Percentiles rank a stretch among this genome's conserved stretches.
Evolutionary conservation across 78 protist genomes (phyloP).

Genomic region (Dictyostelium purpureum): DNA sequence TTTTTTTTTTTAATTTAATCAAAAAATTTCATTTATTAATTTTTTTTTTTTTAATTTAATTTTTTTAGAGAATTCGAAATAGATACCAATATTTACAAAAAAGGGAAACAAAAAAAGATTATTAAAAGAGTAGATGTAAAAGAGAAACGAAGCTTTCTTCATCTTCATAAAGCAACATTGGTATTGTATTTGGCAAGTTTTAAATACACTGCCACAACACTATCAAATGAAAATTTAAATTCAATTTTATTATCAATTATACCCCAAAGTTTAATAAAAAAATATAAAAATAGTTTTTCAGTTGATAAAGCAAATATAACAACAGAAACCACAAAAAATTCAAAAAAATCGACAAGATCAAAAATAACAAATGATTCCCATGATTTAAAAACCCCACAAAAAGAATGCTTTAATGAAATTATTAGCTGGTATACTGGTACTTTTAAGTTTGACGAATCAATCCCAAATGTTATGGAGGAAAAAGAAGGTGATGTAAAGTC

Average conservation of each 20-base stretch:
- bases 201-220: background rate
- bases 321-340: background rate
- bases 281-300: background rate
- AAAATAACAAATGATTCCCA: background rate
- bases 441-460: background rate
- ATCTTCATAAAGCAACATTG: constrained; percentile 22
- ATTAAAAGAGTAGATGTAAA: background rate
- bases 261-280: background rate
- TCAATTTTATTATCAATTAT: constrained; percentile 9
- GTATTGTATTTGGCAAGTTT: background rate
- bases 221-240: background rate
- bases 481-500: background rate
- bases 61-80: background rate
- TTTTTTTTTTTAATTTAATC: background rate
- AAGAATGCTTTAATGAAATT: background rate
- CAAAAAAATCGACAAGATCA: background rate
- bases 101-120: background rate
- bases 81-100: background rate
- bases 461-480: background rate
- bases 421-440: background rate
- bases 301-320: background rate
- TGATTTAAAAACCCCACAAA: background rate
- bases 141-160: constrained; percentile 12
- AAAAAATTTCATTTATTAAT: background rate
- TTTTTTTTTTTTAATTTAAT: background rate